Evolutionary conservation across 208 protist species (phyloP), one percentile per base, ranked within the genome.

Genomic region (Trichomonas vaginalis): DNA sequence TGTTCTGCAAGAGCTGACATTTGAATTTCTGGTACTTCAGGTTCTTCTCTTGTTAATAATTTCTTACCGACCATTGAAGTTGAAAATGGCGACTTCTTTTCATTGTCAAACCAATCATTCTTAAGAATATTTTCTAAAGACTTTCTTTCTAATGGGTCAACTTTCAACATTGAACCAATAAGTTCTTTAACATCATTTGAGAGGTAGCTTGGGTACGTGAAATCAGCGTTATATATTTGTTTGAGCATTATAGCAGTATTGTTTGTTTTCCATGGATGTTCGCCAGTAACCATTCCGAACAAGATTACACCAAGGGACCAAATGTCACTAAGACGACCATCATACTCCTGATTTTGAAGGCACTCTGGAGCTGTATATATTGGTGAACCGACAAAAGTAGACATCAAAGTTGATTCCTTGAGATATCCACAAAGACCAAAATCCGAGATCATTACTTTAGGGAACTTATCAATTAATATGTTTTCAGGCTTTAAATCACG

Each of bases 401-500:
- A 42, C 39, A 96, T 95, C 37, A 70, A 47, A 35, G 70, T 46
- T 6, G 8, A 51, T 35, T 70, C n/a, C 95, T 98, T 98, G 17
- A 46, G 40, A 86, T 95, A 40, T 17, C 40, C 14, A 0, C 80
- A 95, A 23, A 96, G 83, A 40, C 96, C 96, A 96, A 97, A 97
- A 96, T 97, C 96, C 12, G 96, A 95, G 35, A 97, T 95, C 47
- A 96, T 97, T 40, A 96, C 14, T 49, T 92, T 83, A 42, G 62
- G 83, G 12, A 95, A 23, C 0, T 70, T 46, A 21, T 96, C 95
- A 62, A 96, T 83, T 37, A 97, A 82, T 9, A 96, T 80, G 32
- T 97, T 97, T 32, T 96, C 95, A 21, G 96, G 96, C 48, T 97
- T 97, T 45, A 97, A 61, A 95, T 97, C 96, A 39, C 96, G 47